Evolutionary conservation across 2,329 filamentous ascomycete species (phyloP).

Genomic region (Pseudogymnoascus sp.): DNA sequence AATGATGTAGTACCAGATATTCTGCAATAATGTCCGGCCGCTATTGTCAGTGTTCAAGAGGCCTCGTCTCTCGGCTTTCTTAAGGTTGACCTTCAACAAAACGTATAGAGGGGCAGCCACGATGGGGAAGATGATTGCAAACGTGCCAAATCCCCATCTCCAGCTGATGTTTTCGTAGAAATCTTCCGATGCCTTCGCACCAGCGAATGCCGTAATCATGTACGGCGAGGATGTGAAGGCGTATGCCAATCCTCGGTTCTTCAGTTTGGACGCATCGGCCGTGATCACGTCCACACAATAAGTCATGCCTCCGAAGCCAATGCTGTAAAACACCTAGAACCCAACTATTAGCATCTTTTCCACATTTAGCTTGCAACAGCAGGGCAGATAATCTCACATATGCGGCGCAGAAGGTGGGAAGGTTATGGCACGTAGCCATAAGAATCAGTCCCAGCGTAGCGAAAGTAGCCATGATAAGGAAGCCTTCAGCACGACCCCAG

Average conservation of each 20-base stretch:
- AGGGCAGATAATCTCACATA: slow-evolving; percentile 33
- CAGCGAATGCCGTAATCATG: slow-evolving; percentile 56
- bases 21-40: slow-evolving; percentile 18
- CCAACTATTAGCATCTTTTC: slow-evolving; percentile 7
- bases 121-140: slow-evolving; percentile 54
- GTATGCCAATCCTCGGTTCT: slow-evolving; percentile 48
- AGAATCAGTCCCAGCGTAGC: slow-evolving; percentile 50
- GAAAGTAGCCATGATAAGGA: slow-evolving; percentile 44
- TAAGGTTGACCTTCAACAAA: slow-evolving; percentile 29
- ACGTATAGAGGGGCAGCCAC: slow-evolving; percentile 53
- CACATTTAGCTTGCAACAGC: slow-evolving; percentile 8
- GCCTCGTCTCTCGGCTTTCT: slow-evolving; percentile 19
- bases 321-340: slow-evolving; percentile 52
- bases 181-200: slow-evolving; percentile 46
- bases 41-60: slow-evolving; percentile 17
- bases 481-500: slow-evolving; percentile 60
- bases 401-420: slow-evolving; percentile 51
- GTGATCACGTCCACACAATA: slow-evolving; percentile 57
- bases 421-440: slow-evolving; percentile 55
- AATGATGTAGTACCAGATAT: slow-evolving; percentile 29
- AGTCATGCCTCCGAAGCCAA: slow-evolving; percentile 52
- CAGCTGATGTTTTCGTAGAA: slow-evolving; percentile 48
- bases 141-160: slow-evolving; percentile 61
- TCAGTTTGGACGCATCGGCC: slow-evolving; percentile 56
- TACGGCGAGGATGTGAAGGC: slow-evolving; percentile 57